These are phyloP conservation scores for Colletotrichum sp. DNA, from an alignment of 2,329 filamentous ascomycete genomes.

Conservation along the genomic window DNA sequence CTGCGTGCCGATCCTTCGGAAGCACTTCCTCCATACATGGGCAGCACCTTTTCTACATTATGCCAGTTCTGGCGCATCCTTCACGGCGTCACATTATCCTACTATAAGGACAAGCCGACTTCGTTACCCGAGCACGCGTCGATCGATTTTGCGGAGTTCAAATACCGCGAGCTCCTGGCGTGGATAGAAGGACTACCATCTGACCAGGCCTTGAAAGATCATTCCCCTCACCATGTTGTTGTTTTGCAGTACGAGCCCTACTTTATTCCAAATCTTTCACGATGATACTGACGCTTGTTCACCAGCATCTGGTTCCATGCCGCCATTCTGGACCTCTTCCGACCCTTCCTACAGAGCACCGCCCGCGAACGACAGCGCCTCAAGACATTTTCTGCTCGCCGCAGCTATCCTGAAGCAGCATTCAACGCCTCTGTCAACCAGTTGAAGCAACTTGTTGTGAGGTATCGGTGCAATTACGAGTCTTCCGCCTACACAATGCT, in stretches of 20 bases:
- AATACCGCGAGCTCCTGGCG: slow-evolving; percentile 42
- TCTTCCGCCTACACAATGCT: slow-evolving; percentile 40
- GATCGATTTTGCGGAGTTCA: slow-evolving; percentile 37
- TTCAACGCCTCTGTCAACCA: slow-evolving; percentile 40
- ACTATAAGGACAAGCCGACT: slow-evolving; percentile 24
- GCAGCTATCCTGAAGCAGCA: slow-evolving; percentile 32
- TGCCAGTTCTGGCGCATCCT: slow-evolving; percentile 44
- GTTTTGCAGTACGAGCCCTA: slow-evolving; percentile 37
- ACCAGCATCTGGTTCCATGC: slow-evolving; percentile 46
- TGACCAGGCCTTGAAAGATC: slow-evolving; percentile 27
- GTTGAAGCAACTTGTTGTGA: slow-evolving; percentile 40
- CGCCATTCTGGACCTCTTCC: slow-evolving; percentile 41
- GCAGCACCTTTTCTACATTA: slow-evolving; percentile 32
- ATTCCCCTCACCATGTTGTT: slow-evolving; percentile 36
- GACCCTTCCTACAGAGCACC: slow-evolving; percentile 26
- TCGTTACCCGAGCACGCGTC: slow-evolving; percentile 9
- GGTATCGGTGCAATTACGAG: slow-evolving; percentile 36
- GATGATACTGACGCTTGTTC: background rate
- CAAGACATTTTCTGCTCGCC: slow-evolving; percentile 33
- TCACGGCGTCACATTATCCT: slow-evolving; percentile 33
- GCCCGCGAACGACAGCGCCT: slow-evolving; percentile 14
- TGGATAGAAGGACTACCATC: slow-evolving; percentile 38
- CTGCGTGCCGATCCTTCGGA: too few relatives aligned
- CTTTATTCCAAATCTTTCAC: background rate
- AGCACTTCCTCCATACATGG: slow-evolving; percentile 21